Evolutionary conservation across 306 rosid genomes (phyloP).

Genomic region (Vigna radiata): DNA sequence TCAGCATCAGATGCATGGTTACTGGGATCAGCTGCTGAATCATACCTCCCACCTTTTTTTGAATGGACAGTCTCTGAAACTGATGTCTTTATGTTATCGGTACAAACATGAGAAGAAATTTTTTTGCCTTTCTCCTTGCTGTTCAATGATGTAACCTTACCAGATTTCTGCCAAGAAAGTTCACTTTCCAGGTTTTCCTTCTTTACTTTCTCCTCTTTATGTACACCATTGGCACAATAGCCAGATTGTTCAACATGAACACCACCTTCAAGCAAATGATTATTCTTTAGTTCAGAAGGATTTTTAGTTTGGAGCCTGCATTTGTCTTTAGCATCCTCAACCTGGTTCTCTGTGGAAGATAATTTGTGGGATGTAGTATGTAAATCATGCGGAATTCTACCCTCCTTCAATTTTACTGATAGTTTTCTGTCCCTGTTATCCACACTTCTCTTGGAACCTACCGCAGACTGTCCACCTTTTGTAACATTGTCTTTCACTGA

Average conservation of each 20-base stretch:
- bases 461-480: conserved; percentile 43
- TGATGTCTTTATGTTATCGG: conserved; percentile 50
- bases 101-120: conserved; percentile 49
- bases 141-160: conserved; percentile 47
- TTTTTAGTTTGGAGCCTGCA: conserved; percentile 45
- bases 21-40: conserved; percentile 50
- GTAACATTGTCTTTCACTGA: conserved; percentile 49
- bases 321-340: conserved; percentile 52
- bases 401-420: conserved; percentile 48
- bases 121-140: conserved; percentile 52
- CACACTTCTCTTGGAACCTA: conserved; percentile 42
- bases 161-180: conserved; percentile 48
- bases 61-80: conserved; percentile 55
- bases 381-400: conserved; percentile 27
- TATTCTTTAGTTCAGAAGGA: conserved; percentile 49
- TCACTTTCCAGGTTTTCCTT: conserved; percentile 47
- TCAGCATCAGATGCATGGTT: conserved; percentile 45
- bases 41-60: conserved; percentile 49
- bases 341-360: conserved; percentile 43
- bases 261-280: conserved; percentile 44
- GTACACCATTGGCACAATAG: conserved; percentile 42
- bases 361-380: conserved; percentile 49
- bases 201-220: conserved; percentile 46
- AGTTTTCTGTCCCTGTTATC: conserved; percentile 47
- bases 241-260: conserved; percentile 45